A percentile compares a stretch with the other conserved stretches of the same genome.
These are phyloP conservation scores for Glebionis coronaria DNA, from an alignment of 129 eudicot genomes.

Conservation along the genomic window DNA sequence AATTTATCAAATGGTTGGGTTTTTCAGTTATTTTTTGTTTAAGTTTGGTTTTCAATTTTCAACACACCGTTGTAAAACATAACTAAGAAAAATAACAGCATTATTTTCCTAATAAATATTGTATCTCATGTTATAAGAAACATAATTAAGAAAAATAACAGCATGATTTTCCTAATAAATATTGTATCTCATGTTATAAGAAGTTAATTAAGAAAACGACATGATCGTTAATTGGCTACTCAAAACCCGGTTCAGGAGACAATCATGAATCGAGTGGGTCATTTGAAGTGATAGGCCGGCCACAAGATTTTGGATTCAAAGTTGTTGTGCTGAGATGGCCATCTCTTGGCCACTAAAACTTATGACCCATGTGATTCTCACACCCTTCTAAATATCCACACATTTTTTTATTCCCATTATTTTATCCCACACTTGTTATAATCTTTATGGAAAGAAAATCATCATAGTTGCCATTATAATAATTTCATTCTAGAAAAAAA, in stretches of 20 bases:
- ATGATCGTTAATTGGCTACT: neutral
- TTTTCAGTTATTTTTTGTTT: too few relatives aligned
- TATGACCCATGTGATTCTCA: slow-evolving; percentile 30
- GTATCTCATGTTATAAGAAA: neutral
- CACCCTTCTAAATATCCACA: slow-evolving; percentile 10
- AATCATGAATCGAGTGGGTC: too few relatives aligned
- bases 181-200: neutral
- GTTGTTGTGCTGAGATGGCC: slow-evolving; percentile 32
- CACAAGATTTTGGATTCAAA: slow-evolving; percentile 24
- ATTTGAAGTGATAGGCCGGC: slow-evolving; percentile 20
- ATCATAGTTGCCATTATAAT: neutral
- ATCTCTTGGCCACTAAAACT: slow-evolving; percentile 28
- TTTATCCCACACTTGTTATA: neutral
- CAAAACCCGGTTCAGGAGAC: neutral
- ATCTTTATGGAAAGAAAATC: neutral
- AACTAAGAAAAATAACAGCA: neutral
- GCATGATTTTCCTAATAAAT: too few relatives aligned
- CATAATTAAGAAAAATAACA: neutral
- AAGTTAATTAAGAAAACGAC: neutral
- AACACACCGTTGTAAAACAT: too few relatives aligned
- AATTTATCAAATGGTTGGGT: too few relatives aligned
- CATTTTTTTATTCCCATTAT: neutral
- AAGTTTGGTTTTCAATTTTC: too few relatives aligned
- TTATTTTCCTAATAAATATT: neutral
- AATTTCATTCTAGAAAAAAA: too few relatives aligned